Percentiles rank a stretch among this genome's conserved stretches.
These are phyloP conservation scores for Elaeagnus macrophylla DNA, from an alignment of 306 rosid genomes.

Conservation along the genomic window DNA sequence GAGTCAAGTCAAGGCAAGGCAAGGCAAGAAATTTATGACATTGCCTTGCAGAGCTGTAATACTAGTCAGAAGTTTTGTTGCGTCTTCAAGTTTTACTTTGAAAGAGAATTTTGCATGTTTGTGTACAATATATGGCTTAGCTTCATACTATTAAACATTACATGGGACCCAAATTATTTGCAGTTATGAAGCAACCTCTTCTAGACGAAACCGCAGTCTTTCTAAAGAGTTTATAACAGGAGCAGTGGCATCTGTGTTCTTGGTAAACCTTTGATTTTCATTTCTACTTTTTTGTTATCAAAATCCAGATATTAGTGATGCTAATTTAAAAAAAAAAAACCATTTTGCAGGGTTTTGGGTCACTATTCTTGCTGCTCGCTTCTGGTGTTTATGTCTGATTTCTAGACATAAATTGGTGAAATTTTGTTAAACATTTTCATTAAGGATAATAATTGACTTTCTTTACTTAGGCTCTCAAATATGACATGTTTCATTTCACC, in stretches of 20 bases:
- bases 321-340: background rate
- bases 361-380: constrained; percentile 87
- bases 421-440: constrained; percentile 35
- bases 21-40: too few species aligned
- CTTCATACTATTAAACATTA: background rate
- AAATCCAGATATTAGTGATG: background rate
- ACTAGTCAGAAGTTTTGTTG: too few species aligned
- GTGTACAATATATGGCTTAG: background rate
- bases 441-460: constrained; percentile 16
- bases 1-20: too few species aligned
- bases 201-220: constrained; percentile 75
- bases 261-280: constrained; percentile 29
- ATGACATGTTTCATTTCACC: background rate
- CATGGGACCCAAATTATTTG: constrained; percentile 9
- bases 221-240: constrained; percentile 71
- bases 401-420: constrained; percentile 16
- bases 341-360: constrained; percentile 45
- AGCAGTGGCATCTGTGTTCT: constrained; percentile 75
- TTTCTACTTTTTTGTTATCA: background rate
- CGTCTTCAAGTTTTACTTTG: background rate
- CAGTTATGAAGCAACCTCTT: constrained; percentile 85
- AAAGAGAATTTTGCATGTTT: background rate
- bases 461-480: constrained; percentile 7
- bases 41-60: too few species aligned
- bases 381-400: constrained; percentile 78